Evolutionary conservation across 2,329 filamentous ascomycete genomes (phyloP).

Genomic region (Ophiocordyceps camponoti-saundersi): DNA sequence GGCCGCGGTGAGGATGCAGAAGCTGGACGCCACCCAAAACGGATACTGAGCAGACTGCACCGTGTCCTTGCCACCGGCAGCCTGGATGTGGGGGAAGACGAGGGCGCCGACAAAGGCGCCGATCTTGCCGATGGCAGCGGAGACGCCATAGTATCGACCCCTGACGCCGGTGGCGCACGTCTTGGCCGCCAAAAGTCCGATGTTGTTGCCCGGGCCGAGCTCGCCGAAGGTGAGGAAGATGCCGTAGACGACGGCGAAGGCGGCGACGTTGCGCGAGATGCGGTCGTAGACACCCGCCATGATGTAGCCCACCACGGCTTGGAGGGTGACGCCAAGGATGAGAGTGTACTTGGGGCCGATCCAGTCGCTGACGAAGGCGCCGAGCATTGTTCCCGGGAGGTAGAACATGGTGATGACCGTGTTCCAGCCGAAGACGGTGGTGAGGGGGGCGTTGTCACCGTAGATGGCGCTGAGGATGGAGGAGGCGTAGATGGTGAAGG

Average conservation of each 20-base stretch:
- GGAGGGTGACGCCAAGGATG: conserved; percentile 49
- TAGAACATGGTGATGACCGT: conserved; percentile 81
- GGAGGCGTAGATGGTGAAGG: conserved; percentile 72
- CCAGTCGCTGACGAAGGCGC: conserved; percentile 61
- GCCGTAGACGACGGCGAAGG: conserved; percentile 19
- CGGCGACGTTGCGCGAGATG: conserved; percentile 37
- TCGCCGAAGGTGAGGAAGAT: conserved; percentile 21
- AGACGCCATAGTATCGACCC: conserved; percentile 55
- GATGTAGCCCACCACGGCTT: conserved; percentile 70
- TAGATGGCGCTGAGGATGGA: conserved; percentile 54
- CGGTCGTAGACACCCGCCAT: conserved; percentile 66
- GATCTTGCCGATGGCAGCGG: conserved; percentile 58
- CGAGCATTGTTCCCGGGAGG: conserved; percentile 63
- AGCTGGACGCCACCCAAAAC: conserved; percentile 66
- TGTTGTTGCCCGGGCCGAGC: conserved; percentile 79
- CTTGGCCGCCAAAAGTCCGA: conserved; percentile 73
- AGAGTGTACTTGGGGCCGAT: conserved; percentile 65
- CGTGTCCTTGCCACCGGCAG: conserved; percentile 34
- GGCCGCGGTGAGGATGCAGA: conserved; percentile 59
- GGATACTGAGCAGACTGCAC: conserved; percentile 61
- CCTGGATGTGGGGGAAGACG: conserved; percentile 58
- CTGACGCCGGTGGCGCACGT: conserved; percentile 78
- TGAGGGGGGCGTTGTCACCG: conserved; percentile 42
- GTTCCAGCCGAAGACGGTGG: conserved; percentile 74
- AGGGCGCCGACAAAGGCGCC: conserved; percentile 77